Conservation (phyloP, 352 stramenopile genomes). For the Globisporangium megalacanthum region DNA sequence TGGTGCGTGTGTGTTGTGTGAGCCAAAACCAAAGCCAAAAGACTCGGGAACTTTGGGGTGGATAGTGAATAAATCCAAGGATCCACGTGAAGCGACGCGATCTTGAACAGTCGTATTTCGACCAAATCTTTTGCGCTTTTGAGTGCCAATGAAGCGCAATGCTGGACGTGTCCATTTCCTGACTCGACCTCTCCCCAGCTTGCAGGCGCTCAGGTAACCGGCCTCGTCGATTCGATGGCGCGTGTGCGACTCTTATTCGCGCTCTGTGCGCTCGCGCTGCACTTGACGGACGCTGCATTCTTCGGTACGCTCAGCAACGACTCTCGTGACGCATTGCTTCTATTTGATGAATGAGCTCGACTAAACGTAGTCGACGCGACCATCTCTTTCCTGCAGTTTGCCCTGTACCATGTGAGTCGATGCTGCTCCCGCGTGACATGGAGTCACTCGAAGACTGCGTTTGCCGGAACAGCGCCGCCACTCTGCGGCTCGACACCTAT, state of each 20-base stretch:
- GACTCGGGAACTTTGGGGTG: no score
- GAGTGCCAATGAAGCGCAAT: no score
- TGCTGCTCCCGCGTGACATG: constrained; percentile 81
- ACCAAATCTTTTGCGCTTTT: neutral
- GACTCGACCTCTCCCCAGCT: constrained; percentile 10
- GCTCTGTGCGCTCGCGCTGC: constrained; percentile 11
- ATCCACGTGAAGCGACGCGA: neutral
- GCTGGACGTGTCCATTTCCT: constrained; percentile 11
- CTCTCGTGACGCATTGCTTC: no score
- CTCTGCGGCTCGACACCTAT: constrained; percentile 9
- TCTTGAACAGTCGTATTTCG: neutral
- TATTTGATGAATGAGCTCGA: no score
- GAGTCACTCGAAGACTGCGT: constrained; percentile 68
- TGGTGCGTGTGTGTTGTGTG: no score
- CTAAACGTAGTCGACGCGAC: no score
- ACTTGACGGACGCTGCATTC: constrained; percentile 25
- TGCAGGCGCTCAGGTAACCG: neutral
- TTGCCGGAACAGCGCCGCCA: constrained; percentile 18
- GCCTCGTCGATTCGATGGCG: constrained; percentile 11
- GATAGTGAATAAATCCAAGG: neutral
- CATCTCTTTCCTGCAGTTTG: constrained; percentile 30
- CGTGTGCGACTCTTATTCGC: constrained; percentile 11
- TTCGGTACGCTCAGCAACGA: constrained; percentile 16
- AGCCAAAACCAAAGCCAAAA: no score
- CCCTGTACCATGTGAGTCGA: constrained; percentile 57